Base-by-base conservation (phyloP, 306 rosid genomes). In the Quercus engelmannii region DNA sequence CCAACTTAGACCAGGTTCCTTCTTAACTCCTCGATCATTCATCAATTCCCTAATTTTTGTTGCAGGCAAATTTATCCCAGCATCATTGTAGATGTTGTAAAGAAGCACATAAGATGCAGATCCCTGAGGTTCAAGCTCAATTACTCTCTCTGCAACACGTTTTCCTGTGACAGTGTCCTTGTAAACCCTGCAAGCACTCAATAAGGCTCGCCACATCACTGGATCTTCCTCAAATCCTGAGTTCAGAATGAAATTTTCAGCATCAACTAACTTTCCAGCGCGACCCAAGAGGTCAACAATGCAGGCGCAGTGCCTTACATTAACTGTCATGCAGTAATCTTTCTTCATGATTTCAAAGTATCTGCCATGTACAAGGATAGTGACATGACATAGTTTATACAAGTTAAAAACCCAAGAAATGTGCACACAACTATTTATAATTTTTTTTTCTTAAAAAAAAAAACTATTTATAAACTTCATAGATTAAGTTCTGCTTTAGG, bases 1-100 rank as follows among this genome's bases (percentile, higher is more conserved):
- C 93, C 93, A 90, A 76, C 90, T 90, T 76, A 86, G 79, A 55
- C 91, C 91, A 67, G 93, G 93, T 84, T 90, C 91, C 86, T 90
- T 90, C 84, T 86, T 90, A 71, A 88, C 77, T 82, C 87, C 86
- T 61, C 81, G 65, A 38, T 62, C 80, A 78, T 77, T 83, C 87
- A 90, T 88, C 75, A 88, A 80, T 72, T 74, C 85, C 57, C 94
- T 82, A 67, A 88, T 80, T 79, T 83, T 83, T 28, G 69, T 76
- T 73, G 90, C 86, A 17, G 15, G 83, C 35, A 76, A 75, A 68
- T 84, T 80, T 65, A 83, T 76, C 26, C 91, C 89, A 10, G 83
- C 80, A n/a, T 84, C 90, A 81, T 70, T 78, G 70, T 86, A 88
- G 55, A 88, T 76, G 64, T 88, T 90, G 84, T 88, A 86, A 62